These are phyloP conservation scores for Avena eriantha DNA, from an alignment of 176 grass and related monocot genomes.

Conservation along the genomic window DNA sequence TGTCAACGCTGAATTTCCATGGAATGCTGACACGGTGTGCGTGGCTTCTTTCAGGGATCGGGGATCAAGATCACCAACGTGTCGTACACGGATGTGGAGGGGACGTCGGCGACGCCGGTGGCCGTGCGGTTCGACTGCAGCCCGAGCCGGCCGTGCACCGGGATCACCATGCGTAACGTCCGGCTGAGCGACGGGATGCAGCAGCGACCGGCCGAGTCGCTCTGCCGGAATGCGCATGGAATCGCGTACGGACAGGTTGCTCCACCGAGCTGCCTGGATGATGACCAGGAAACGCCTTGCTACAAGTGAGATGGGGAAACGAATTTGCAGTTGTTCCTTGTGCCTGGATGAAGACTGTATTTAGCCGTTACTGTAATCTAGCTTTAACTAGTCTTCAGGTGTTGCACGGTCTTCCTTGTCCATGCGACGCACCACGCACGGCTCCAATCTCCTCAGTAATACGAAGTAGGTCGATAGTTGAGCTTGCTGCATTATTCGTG, in stretches of 20 bases:
- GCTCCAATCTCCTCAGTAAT: too few relatives aligned
- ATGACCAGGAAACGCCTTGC: background rate
- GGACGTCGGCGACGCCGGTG: conserved; percentile 55
- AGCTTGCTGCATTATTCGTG: too few relatives aligned
- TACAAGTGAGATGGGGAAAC: background rate
- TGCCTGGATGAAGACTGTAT: background rate
- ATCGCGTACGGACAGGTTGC: conserved; percentile 14
- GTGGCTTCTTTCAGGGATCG: conserved; percentile 41
- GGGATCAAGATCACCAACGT: conserved; percentile 60
- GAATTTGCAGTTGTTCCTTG: background rate
- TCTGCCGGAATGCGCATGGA: conserved; percentile 59
- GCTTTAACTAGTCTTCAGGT: too few relatives aligned
- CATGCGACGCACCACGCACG: too few relatives aligned
- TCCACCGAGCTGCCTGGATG: conserved; percentile 52
- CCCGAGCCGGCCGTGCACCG: conserved; percentile 51
- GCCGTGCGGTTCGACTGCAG: conserved; percentile 67
- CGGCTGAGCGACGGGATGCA: conserved; percentile 44
- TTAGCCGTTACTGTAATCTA: too few relatives aligned
- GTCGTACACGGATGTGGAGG: conserved; percentile 40
- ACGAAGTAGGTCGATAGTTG: too few relatives aligned
- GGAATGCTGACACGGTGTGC: background rate
- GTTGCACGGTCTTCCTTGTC: too few relatives aligned
- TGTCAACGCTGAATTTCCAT: background rate
- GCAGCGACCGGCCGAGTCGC: conserved; percentile 29
- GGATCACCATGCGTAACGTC: conserved; percentile 49